These are phyloP conservation scores for Aspergillus hortae DNA, from an alignment of 2,329 filamentous ascomycete genomes.

Conservation along the genomic window DNA sequence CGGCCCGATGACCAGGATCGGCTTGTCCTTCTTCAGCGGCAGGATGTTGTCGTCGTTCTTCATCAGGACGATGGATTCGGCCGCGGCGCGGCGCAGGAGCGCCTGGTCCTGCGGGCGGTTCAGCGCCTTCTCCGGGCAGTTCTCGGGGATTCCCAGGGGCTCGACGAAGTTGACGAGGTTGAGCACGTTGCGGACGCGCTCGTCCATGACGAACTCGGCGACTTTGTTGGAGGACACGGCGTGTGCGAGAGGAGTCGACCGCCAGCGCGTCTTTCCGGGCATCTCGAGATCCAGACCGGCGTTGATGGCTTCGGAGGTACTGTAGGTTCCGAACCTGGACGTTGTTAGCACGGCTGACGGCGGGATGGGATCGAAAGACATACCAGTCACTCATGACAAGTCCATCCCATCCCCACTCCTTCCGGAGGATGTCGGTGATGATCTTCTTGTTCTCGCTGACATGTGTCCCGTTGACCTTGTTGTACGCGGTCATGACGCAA, in stretches of 20 bases:
- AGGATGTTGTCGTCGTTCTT: slow-evolving; percentile 67
- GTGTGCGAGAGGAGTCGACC: slow-evolving; percentile 37
- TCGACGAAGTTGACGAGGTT: slow-evolving; percentile 58
- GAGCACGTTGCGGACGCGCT: slow-evolving; percentile 56
- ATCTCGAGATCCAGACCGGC: slow-evolving; percentile 48
- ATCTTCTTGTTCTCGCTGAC: slow-evolving; percentile 41
- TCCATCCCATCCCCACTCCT: slow-evolving; percentile 46
- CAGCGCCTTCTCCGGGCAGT: slow-evolving; percentile 51
- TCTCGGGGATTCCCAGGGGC: slow-evolving; percentile 52
- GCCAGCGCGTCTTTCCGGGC: slow-evolving; percentile 45
- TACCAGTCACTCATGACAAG: slow-evolving; percentile 48
- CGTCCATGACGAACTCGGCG: slow-evolving; percentile 52
- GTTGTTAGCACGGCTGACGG: background rate
- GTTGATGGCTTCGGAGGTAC: slow-evolving; percentile 42
- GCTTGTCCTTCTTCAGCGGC: slow-evolving; percentile 50
- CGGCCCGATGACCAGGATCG: slow-evolving; percentile 53
- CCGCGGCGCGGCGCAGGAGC: slow-evolving; percentile 62
- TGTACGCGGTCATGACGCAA: slow-evolving; percentile 59
- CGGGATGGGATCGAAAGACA: slow-evolving; percentile 1
- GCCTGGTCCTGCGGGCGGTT: slow-evolving; percentile 61
- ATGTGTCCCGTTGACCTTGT: slow-evolving; percentile 52
- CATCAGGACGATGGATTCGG: slow-evolving; percentile 68
- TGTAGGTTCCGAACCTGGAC: slow-evolving; percentile 45
- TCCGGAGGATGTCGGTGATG: slow-evolving; percentile 43
- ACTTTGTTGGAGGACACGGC: slow-evolving; percentile 56